Evolutionary conservation across 2,329 filamentous ascomycete species (phyloP).

Genomic region (Allantophomopsis lycopodina): DNA sequence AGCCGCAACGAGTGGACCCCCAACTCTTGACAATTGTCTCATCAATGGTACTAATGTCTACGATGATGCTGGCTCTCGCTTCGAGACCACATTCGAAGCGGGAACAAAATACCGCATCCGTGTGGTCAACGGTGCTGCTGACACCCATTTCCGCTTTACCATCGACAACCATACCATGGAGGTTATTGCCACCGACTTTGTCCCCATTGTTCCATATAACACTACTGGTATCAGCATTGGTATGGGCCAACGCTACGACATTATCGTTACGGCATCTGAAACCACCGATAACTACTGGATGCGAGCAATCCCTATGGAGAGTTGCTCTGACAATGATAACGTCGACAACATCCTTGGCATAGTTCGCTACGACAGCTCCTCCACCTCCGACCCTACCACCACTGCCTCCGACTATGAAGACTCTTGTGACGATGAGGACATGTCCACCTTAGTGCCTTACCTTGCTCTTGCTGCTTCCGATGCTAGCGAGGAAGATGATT

Average conservation of each 20-base stretch:
- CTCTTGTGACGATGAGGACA: conserved; percentile 4
- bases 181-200: conserved; percentile 47
- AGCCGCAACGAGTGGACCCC: background rate
- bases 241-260: conserved; percentile 26
- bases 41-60: conserved; percentile 13
- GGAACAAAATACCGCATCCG: conserved; percentile 26
- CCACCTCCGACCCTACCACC: conserved; percentile 1
- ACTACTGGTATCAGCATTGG: conserved; percentile 33
- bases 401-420: background rate
- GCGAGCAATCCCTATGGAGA: conserved; percentile 21
- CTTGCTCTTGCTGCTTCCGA: no score
- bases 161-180: conserved; percentile 37
- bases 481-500: no score
- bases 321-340: conserved; percentile 5
- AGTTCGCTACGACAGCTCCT: conserved; percentile 5
- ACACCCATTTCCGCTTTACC: conserved; percentile 6
- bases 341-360: conserved; percentile 6
- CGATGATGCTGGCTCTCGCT: conserved; percentile 2
- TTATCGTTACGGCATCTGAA: conserved; percentile 29
- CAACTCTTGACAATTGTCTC: conserved; percentile 14
- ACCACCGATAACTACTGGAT: conserved; percentile 38
- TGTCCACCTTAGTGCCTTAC: no score
- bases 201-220: conserved; percentile 36
- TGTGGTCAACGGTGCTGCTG: background rate
- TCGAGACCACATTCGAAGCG: conserved; percentile 21